Percentiles rank a stretch among this genome's conserved stretches.
phyloP scores from a whole-genome alignment of 176 grass and related monocot genomes.

The Bothriochloa decipiens region DNA sequence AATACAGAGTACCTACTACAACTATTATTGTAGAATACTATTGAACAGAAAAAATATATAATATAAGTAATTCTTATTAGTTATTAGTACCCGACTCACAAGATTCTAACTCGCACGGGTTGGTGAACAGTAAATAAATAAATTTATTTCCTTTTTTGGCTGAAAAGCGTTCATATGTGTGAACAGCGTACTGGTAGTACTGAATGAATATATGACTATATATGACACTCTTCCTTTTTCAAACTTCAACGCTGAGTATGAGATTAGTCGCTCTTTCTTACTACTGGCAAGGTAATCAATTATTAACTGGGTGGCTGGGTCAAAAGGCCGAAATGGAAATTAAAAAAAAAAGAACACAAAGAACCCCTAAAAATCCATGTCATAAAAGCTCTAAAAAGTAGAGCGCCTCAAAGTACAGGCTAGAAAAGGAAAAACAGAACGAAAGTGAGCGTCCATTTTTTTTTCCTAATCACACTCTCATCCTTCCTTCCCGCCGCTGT shows the following conservation, averaged over 20 bases:
- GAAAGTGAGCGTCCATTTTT: neutral
- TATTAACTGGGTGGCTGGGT: neutral
- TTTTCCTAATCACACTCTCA: slow-evolving; percentile 38
- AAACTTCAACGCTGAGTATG: neutral
- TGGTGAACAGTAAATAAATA: too few relatives aligned
- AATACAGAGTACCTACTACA: too few relatives aligned
- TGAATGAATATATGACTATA: neutral
- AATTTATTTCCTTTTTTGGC: neutral
- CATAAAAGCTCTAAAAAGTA: slow-evolving; percentile 44
- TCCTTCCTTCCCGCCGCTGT: slow-evolving; percentile 39
- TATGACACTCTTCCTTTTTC: neutral
- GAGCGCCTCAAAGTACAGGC: slow-evolving; percentile 46
- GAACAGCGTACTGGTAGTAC: neutral
- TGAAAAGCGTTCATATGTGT: neutral
- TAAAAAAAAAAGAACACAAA: neutral
- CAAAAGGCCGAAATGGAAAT: neutral
- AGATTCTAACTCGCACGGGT: too few relatives aligned
- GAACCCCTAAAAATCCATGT: neutral
- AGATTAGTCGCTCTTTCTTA: neutral
- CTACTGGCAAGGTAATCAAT: neutral
- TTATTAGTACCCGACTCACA: too few relatives aligned
- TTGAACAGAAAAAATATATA: too few relatives aligned
- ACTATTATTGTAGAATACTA: too few relatives aligned
- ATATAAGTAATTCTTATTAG: too few relatives aligned
- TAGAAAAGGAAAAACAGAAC: slow-evolving; percentile 19